A percentile compares a stretch with the other conserved stretches of the same genome.
Conservation (phyloP, 2,329 filamentous ascomycete genomes). For the Arthrobotrys iridis region DNA sequence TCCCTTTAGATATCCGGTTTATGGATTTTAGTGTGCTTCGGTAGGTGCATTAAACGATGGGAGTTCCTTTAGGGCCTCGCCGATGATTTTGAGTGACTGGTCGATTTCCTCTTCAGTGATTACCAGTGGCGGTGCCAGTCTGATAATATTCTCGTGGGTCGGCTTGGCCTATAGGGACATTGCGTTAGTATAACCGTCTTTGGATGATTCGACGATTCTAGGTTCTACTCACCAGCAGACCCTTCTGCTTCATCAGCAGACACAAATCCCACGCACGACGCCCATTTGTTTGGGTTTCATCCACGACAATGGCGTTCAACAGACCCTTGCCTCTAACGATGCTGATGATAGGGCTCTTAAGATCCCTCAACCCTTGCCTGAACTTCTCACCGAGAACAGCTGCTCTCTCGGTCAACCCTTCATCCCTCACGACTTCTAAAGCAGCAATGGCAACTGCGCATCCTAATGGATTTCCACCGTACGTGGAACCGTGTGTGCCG, state of each 20-base stretch:
- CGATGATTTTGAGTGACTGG: constrained; percentile 80
- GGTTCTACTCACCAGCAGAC: constrained; percentile 77
- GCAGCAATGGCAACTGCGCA: constrained; percentile 96
- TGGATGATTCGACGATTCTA: no score
- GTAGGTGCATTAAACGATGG: constrained; percentile 13
- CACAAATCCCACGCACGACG: constrained; percentile 91
- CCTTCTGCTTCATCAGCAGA: constrained; percentile 93
- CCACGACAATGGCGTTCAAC: constrained; percentile 94
- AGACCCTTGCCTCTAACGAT: constrained; percentile 89
- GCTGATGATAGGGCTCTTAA: constrained; percentile 83
- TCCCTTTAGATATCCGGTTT: background rate
- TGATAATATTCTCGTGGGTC: constrained; percentile 97
- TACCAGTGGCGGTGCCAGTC: constrained; percentile 93
- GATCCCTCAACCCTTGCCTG: constrained; percentile 77
- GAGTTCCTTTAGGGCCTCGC: constrained; percentile 81
- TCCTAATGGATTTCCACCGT: constrained; percentile 94
- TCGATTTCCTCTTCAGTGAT: constrained; percentile 89
- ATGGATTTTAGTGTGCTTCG: constrained; percentile 14
- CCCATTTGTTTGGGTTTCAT: constrained; percentile 84
- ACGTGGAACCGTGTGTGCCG: constrained; percentile 97
- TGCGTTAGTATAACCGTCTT: constrained; percentile 27
- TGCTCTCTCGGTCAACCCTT: constrained; percentile 83
- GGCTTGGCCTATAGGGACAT: constrained; percentile 80
- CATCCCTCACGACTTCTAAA: constrained; percentile 91
- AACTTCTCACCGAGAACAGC: constrained; percentile 83